A percentile compares a stretch with the other conserved stretches of the same genome.
phyloP scores from a whole-genome alignment of 148 eudicot species.

The Mesembryanthemum crystallinum region DNA sequence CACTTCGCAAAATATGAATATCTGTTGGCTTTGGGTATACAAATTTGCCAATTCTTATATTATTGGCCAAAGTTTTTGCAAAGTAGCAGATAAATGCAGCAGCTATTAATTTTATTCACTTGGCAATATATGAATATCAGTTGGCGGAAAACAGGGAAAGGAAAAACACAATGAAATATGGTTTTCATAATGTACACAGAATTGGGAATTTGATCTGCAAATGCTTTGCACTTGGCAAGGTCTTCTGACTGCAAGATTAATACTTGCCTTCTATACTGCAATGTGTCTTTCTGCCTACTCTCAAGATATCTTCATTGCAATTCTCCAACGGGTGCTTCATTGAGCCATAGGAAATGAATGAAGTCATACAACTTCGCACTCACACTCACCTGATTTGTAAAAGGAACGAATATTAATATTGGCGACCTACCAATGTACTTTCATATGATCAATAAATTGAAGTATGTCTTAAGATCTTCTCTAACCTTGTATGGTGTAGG shows the following conservation, averaged over 20 bases:
- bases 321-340: conserved; percentile 88
- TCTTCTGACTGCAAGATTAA: not conserved
- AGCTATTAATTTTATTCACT: not conserved
- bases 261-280: conserved; percentile 2
- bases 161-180: not conserved
- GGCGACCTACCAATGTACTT: not conserved
- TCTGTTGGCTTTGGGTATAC: not conserved
- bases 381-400: conserved; percentile 62
- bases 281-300: not conserved
- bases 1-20: not conserved
- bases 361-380: conserved; percentile 68
- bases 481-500: conserved; percentile 99
- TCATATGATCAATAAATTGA: not conserved
- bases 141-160: not conserved
- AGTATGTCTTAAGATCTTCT: not conserved
- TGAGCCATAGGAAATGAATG: conserved; percentile 79
- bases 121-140: not conserved
- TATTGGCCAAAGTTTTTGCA: too few species aligned
- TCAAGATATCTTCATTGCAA: conserved; percentile 43
- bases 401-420: not conserved
- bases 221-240: not conserved
- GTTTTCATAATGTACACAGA: conserved; percentile 13
- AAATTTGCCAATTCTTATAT: too few species aligned
- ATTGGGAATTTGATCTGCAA: not conserved
- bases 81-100: not conserved